Conservation (phyloP, 352 stramenopile species). For the Phytophthora kernoviae region DNA sequence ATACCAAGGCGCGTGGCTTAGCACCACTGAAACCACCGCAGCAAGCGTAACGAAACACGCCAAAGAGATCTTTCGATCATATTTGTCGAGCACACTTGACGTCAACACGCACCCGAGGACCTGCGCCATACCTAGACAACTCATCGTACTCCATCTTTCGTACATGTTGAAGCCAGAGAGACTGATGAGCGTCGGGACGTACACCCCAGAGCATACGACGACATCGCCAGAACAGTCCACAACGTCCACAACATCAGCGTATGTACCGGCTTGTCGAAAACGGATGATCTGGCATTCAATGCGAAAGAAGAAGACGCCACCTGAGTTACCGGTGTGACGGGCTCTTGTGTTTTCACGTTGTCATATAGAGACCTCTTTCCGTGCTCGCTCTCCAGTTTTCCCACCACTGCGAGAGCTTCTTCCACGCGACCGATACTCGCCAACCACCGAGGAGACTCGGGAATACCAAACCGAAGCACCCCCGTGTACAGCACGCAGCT, state of each 20-base stretch:
- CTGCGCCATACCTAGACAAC: conserved; percentile 14
- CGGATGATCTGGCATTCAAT: not conserved
- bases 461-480: conserved; percentile 18
- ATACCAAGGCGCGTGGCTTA: conserved; percentile 21
- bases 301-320: not conserved
- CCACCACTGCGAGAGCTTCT: conserved; percentile 27
- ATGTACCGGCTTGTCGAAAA: not conserved
- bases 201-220: conserved; percentile 32
- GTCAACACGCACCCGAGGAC: conserved; percentile 19
- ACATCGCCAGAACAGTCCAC: conserved; percentile 34
- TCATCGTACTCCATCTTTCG: conserved; percentile 15
- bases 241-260: conserved; percentile 30
- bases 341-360: not conserved
- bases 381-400: conserved; percentile 28
- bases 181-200: conserved; percentile 32
- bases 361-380: not conserved
- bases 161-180: conserved; percentile 34
- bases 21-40: conserved; percentile 1
- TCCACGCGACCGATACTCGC: conserved; percentile 21
- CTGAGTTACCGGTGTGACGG: not conserved
- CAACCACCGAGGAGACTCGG: conserved; percentile 43
- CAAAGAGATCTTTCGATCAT: conserved; percentile 10
- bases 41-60: conserved; percentile 7
- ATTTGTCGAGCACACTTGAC: conserved; percentile 13
- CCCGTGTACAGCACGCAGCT: conserved; percentile 20